These are phyloP conservation scores for Leishmania lainsoni DNA, from an alignment of 208 protist species.

Conservation along the genomic window DNA sequence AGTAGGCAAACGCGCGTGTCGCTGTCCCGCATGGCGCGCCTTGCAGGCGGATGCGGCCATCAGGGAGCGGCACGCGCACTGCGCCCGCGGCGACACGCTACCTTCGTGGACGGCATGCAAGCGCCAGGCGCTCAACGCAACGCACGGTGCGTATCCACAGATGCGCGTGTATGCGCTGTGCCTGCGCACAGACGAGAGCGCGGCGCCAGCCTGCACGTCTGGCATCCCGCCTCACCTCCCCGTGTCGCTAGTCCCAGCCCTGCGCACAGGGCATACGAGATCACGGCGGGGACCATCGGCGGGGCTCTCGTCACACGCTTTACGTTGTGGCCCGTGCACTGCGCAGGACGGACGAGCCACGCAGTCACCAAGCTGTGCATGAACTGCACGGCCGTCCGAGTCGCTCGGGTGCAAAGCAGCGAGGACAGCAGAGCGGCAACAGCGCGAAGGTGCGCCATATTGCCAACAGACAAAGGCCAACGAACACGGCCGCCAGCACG, in stretches of 20 bases:
- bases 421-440: neutral
- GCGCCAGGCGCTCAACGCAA: neutral
- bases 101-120: neutral
- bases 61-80: too few relatives aligned
- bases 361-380: neutral
- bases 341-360: neutral
- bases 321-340: neutral
- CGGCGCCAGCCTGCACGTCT: too few relatives aligned
- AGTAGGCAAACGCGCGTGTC: neutral
- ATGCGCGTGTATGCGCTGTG: neutral
- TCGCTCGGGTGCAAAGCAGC: neutral
- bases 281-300: too few relatives aligned
- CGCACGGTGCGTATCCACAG: neutral
- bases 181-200: neutral
- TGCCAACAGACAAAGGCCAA: neutral
- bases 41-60: too few relatives aligned
- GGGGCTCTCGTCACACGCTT: neutral
- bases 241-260: too few relatives aligned
- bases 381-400: neutral
- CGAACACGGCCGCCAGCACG: rapidly evolving
- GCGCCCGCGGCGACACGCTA: neutral
- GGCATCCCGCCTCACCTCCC: too few relatives aligned
- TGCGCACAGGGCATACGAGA: too few relatives aligned
- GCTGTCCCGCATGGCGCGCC: neutral
- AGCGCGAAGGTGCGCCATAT: neutral